Evolutionary conservation across 345 rosid genomes (phyloP).

Genomic region (Toxicodendron radicans): DNA sequence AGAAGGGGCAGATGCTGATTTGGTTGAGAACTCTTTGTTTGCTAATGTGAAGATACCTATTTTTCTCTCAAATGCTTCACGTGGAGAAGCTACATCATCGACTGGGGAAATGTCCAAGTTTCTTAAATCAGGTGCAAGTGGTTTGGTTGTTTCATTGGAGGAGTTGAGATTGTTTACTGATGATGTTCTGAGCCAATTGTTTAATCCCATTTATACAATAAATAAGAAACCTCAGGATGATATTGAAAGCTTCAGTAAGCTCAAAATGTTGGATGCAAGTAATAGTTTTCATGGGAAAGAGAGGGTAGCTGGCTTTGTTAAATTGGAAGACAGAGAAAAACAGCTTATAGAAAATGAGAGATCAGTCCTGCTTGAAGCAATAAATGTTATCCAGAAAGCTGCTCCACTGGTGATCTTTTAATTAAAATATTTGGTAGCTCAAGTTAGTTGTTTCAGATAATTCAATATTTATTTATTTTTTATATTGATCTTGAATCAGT

Average conservation of each 20-base stretch:
- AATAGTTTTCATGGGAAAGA: slow-evolving; percentile 28
- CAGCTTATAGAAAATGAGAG: slow-evolving; percentile 67
- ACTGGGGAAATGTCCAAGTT: slow-evolving; percentile 36
- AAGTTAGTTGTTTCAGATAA: slow-evolving; percentile 31
- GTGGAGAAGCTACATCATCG: slow-evolving; percentile 24
- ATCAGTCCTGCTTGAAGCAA: slow-evolving; percentile 57
- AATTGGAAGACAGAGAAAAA: slow-evolving; percentile 69
- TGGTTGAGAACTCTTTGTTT: slow-evolving; percentile 38
- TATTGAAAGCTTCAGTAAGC: slow-evolving; percentile 21
- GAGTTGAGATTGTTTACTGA: slow-evolving; percentile 59
- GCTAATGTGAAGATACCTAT: slow-evolving; percentile 66
- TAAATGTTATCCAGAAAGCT: slow-evolving; percentile 74
- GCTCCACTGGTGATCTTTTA: slow-evolving; percentile 87
- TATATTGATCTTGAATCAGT: slow-evolving; percentile 38
- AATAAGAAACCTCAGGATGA: slow-evolving; percentile 32
- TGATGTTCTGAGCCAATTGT: slow-evolving; percentile 48
- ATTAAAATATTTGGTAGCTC: slow-evolving; percentile 50
- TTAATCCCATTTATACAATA: slow-evolving; percentile 29
- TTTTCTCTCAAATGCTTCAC: slow-evolving; percentile 36
- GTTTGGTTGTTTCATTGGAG: slow-evolving; percentile 69
- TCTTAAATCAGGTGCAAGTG: slow-evolving; percentile 65
- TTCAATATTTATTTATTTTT: slow-evolving; percentile 22
- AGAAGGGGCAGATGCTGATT: slow-evolving; percentile 39
- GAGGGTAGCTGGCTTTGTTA: slow-evolving; percentile 55
- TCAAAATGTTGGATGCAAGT: slow-evolving; percentile 23